Evolutionary conservation across 768 basidiomycete species (phyloP), one percentile per base, ranked within the genome.

Genomic region (Naganishia kalamii): DNA sequence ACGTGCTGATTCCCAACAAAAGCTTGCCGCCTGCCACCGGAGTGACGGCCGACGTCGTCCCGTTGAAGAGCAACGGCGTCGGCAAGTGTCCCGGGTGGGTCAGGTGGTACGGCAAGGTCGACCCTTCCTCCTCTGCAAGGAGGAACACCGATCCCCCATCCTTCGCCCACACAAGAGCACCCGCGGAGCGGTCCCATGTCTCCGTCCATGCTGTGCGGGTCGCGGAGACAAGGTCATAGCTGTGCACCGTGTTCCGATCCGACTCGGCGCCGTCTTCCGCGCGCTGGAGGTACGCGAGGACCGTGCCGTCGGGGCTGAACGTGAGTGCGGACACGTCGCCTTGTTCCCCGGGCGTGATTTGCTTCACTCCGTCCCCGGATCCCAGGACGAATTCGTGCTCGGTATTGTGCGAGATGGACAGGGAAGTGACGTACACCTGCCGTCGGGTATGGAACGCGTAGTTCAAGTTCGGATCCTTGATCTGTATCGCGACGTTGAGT

Each of bases 391-490:
- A n/a, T n/a, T n/a, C n/a, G n/a, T n/a, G n/a, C n/a, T 11, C n/a
- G 37, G 35, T 25, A 62, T 51, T 37, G 32, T 29, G 48, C 21
- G 5, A 41, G 21, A 48, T n/a, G n/a, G 40, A 17, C 29, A 75
- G 33, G 0, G 70, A 66, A 3, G 77, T 43, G 21, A 76, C 49
- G 62, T 74, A 74, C 44, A 93, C 88, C 71, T 93, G 87, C 73
- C 91, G 88, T 71, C 89, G 90, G 1, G 94, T 97, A 78, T 97
- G 92, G 82, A 82, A 86, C 0, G 92, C 88, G 46, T 84, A 82
- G 13, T 85, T 85, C 19, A 93, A 82, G 61, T 82, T 71, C 1
- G 90, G 88, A 71, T 94, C 89, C 73, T 93, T 92, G 60, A 91
- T 82, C 5, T 90, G 90, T 74, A 94, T 89, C 37, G 90, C 82